These are phyloP conservation scores for Neurospora cerealis DNA, from an alignment of 495 filamentous ascomycete species.

Conservation along the genomic window DNA sequence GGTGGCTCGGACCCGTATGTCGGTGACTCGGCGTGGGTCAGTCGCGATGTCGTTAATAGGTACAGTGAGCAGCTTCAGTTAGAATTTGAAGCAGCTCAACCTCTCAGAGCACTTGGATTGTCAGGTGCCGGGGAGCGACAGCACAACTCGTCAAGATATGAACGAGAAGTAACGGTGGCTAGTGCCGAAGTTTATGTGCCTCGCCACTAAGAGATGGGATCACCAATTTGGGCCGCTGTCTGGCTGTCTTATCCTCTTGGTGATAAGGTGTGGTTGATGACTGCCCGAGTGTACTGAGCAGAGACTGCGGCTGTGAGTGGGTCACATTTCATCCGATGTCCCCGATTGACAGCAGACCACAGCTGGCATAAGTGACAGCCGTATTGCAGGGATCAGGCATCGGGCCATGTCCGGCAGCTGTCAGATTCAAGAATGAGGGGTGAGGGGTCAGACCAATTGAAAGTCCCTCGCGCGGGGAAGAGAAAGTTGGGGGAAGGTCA, in stretches of 20 bases:
- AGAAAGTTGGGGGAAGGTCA: background rate
- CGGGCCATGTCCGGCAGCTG: background rate
- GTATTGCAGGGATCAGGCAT: background rate
- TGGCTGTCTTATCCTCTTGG: background rate
- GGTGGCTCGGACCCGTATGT: background rate
- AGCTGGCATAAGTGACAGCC: background rate
- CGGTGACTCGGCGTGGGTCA: background rate
- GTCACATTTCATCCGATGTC: background rate
- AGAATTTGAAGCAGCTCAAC: background rate
- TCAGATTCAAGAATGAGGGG: background rate
- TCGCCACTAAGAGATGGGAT: background rate
- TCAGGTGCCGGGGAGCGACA: no score
- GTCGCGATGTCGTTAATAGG: background rate
- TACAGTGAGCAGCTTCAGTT: background rate
- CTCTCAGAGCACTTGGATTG: background rate
- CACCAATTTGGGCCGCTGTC: background rate
- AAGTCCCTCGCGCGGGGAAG: background rate
- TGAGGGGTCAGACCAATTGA: background rate
- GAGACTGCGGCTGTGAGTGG: background rate
- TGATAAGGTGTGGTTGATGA: background rate
- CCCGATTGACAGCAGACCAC: background rate
- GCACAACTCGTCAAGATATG: no score
- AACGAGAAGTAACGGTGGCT: no score
- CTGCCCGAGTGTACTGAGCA: background rate
- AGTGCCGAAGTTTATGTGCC: background rate